phyloP scores from a whole-genome alignment of 1,284 basidiomycete species.

The Termitomyces sp. region DNA sequence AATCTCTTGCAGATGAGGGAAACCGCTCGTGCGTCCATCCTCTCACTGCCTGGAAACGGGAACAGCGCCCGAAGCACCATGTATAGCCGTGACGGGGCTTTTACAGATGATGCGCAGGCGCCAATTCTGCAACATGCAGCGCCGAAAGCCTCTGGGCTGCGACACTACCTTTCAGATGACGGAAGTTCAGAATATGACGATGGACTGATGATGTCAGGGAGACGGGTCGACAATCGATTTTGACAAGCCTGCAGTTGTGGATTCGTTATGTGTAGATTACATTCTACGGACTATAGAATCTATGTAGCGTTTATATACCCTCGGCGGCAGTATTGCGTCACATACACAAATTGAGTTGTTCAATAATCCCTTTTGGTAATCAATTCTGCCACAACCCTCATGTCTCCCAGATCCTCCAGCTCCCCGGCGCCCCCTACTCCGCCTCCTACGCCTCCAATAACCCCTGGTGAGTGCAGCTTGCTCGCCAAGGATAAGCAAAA shows the following conservation, averaged over 20 bases:
- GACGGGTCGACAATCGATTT: slow-evolving; percentile 26
- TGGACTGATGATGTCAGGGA: slow-evolving; percentile 34
- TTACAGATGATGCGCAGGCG: slow-evolving; percentile 50
- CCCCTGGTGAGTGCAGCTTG: slow-evolving; percentile 23
- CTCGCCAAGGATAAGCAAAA: slow-evolving; percentile 26
- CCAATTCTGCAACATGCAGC: slow-evolving; percentile 47
- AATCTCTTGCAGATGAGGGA: slow-evolving; percentile 74
- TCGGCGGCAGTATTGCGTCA: not conserved
- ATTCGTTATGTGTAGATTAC: slow-evolving; percentile 9
- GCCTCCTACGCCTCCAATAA: slow-evolving; percentile 24
- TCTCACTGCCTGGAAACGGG: slow-evolving; percentile 45
- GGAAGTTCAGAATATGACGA: slow-evolving; percentile 46
- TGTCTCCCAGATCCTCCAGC: slow-evolving; percentile 24
- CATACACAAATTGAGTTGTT: not conserved
- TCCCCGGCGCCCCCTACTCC: slow-evolving; percentile 35
- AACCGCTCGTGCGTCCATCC: slow-evolving; percentile 58
- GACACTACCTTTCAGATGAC: slow-evolving; percentile 49
- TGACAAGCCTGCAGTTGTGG: slow-evolving; percentile 11
- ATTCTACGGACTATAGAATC: slow-evolving; percentile 10
- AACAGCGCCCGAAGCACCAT: slow-evolving; percentile 44
- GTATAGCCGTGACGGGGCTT: slow-evolving; percentile 40
- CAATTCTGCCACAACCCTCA: slow-evolving; percentile 4
- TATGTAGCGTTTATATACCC: not conserved
- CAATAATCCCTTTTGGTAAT: not conserved
- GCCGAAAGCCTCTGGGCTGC: slow-evolving; percentile 50